Evolutionary conservation across 495 filamentous ascomycete genomes (phyloP).

Genomic region (Parathielavia appendiculata): DNA sequence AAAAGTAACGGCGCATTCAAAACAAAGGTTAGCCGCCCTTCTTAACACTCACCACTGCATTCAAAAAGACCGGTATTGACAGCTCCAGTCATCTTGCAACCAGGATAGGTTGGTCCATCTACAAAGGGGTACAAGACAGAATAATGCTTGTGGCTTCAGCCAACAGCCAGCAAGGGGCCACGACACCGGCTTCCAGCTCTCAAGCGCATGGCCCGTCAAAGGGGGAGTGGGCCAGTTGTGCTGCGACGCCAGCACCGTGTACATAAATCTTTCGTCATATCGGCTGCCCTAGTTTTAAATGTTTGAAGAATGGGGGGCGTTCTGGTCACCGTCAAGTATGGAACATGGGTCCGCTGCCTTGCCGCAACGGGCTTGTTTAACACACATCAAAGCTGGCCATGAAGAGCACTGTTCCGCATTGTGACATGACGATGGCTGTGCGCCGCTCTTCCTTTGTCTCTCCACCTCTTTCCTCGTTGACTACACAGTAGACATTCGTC

Average conservation of each 20-base stretch:
- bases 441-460: background rate
- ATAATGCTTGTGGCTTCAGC: background rate
- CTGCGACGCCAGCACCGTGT: conserved; percentile 9
- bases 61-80: background rate
- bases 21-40: background rate
- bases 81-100: background rate
- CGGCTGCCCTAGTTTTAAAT: conserved; percentile 1
- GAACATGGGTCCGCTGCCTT: background rate
- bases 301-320: background rate
- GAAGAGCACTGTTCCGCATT: background rate
- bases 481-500: too few relatives aligned
- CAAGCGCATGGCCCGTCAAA: background rate
- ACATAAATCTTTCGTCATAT: conserved; percentile 14
- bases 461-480: too few relatives aligned
- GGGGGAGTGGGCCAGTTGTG: background rate
- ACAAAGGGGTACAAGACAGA: conserved; percentile 6
- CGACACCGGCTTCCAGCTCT: background rate
- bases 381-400: background rate
- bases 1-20: background rate
- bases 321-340: background rate
- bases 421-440: background rate
- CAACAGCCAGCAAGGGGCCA: background rate
- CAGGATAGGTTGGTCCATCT: conserved; percentile 6
- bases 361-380: background rate
- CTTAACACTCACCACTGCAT: background rate